Conservation (phyloP, 192 early-diverging fungal species). For the Coemansia reversa region DNA sequence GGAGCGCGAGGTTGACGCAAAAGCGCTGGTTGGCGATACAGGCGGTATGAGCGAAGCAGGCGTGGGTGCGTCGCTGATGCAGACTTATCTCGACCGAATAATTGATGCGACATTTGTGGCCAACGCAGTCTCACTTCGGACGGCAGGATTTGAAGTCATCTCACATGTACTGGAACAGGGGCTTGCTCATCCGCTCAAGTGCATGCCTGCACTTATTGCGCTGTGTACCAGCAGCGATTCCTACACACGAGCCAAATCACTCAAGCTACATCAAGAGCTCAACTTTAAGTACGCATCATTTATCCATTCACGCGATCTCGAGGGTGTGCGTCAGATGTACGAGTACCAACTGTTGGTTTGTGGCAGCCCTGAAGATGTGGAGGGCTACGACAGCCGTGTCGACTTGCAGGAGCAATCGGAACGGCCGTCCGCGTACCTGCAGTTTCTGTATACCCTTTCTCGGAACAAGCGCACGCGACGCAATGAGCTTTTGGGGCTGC, state of each 20-base stretch:
- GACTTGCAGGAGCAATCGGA: conserved; percentile 31
- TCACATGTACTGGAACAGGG: conserved; percentile 85
- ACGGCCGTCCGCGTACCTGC: conserved; percentile 58
- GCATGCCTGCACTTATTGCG: conserved; percentile 85
- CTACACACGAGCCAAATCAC: conserved; percentile 66
- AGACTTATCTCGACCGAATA: conserved; percentile 76
- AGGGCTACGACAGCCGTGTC: conserved; percentile 40
- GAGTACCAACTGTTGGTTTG: conserved; percentile 64
- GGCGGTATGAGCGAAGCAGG: conserved; percentile 81
- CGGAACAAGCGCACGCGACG: conserved; percentile 64
- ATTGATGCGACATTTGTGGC: conserved; percentile 67
- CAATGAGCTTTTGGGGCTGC: conserved; percentile 67
- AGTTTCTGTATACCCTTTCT: conserved; percentile 67
- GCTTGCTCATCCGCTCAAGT: conserved; percentile 86
- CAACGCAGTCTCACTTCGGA: conserved; percentile 59
- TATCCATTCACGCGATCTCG: conserved; percentile 79
- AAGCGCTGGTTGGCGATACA: conserved; percentile 77
- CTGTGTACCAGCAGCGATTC: conserved; percentile 71
- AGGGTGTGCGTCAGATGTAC: conserved; percentile 73
- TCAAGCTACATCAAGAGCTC: conserved; percentile 70
- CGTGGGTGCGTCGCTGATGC: conserved; percentile 87
- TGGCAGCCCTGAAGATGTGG: conserved; percentile 24
- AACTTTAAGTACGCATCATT: conserved; percentile 85
- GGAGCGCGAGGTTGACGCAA: conserved; percentile 63
- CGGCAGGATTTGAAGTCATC: conserved; percentile 76